Evolutionary conservation across 1,284 basidiomycete genomes (phyloP).

Genomic region (Phylloporus gajari): DNA sequence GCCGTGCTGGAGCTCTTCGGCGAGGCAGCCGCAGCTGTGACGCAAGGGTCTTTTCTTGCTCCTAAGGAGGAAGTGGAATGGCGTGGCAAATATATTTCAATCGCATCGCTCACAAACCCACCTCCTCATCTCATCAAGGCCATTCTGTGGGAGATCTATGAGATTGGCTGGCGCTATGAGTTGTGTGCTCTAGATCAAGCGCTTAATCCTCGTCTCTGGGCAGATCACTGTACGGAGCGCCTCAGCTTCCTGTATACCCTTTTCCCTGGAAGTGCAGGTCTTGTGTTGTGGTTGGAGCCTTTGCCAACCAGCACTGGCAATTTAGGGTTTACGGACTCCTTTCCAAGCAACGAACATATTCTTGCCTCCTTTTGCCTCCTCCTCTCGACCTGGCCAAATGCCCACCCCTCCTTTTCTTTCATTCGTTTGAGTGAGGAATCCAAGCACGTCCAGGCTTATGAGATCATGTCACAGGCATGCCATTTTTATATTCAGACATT

Average conservation of each 20-base stretch:
- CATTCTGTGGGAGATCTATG: background rate
- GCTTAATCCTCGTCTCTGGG: background rate
- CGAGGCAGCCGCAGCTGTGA: too few species aligned
- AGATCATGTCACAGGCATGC: background rate
- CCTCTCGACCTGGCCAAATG: background rate
- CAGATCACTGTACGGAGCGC: background rate
- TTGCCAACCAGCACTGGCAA: background rate
- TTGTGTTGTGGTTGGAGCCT: background rate
- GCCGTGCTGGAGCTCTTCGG: background rate
- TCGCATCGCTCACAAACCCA: background rate
- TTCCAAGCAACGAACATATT: too few species aligned
- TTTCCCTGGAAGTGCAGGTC: background rate
- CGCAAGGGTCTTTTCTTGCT: background rate
- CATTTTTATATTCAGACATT: background rate
- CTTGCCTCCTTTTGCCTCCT: too few species aligned
- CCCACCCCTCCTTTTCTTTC: background rate
- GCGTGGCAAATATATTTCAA: background rate
- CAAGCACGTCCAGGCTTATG: background rate
- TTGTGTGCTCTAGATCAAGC: background rate
- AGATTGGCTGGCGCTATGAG: background rate
- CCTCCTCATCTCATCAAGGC: background rate
- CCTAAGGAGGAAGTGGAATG: background rate
- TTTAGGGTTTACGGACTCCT: background rate
- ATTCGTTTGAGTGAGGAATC: background rate
- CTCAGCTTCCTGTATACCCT: background rate